phyloP scores from a whole-genome alignment of 2,329 filamentous ascomycete genomes.

The Phaeophleospora eucalypticola region DNA sequence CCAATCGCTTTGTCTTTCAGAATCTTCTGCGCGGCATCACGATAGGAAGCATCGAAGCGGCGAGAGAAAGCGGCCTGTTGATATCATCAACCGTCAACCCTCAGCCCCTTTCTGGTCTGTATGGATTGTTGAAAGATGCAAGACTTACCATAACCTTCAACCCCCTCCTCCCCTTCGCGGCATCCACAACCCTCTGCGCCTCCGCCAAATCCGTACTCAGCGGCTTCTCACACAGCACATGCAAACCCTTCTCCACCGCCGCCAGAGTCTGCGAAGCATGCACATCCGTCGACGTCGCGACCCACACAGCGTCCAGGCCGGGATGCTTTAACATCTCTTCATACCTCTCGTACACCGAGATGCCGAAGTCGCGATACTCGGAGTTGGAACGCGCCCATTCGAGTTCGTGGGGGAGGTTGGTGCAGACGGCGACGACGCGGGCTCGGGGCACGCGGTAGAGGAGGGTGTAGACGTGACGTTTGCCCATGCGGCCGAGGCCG shows the following conservation, averaged over 20 bases:
- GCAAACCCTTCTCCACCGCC: conserved; percentile 50
- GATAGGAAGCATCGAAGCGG: conserved; percentile 43
- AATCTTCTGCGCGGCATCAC: conserved; percentile 33
- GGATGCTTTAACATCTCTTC: conserved; percentile 54
- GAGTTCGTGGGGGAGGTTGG: conserved; percentile 10
- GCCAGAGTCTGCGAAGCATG: conserved; percentile 55
- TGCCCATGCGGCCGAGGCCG: conserved; percentile 53
- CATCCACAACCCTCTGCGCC: conserved; percentile 30
- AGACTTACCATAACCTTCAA: conserved; percentile 44
- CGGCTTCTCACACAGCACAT: conserved; percentile 55
- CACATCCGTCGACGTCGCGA: conserved; percentile 51
- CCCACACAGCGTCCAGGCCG: conserved; percentile 51
- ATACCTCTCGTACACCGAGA: conserved; percentile 50
- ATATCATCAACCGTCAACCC: too few species aligned
- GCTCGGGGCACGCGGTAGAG: conserved; percentile 45
- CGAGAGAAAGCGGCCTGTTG: conserved; percentile 45
- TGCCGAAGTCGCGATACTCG: conserved; percentile 47
- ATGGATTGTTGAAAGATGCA: too few species aligned
- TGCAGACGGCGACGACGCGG: conserved; percentile 49
- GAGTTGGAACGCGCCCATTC: conserved; percentile 48
- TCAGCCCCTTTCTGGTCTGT: too few species aligned
- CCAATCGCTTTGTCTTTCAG: conserved; percentile 39
- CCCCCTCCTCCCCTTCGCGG: conserved; percentile 34
- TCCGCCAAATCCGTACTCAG: conserved; percentile 29
- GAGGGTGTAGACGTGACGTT: conserved; percentile 50